A percentile compares a stretch with the other conserved stretches of the same genome.
Conservation (phyloP, 805 yeast species). For the Candida jianshihensis region DNA sequence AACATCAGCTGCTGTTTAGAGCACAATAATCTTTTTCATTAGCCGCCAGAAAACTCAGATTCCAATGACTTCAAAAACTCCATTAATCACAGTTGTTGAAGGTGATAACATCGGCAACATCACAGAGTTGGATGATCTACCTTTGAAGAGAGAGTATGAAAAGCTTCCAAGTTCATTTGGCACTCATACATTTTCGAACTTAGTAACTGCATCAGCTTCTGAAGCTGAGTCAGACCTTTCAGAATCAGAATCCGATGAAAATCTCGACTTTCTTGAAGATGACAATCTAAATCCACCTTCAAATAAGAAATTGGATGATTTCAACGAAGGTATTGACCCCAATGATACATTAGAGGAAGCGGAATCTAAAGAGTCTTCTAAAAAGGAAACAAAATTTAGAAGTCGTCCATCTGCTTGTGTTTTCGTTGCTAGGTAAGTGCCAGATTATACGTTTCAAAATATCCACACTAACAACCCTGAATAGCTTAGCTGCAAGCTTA, state of each 20-base stretch:
- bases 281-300: no score
- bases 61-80: slow-evolving; percentile 6
- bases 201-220: slow-evolving; percentile 11
- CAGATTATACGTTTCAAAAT: neutral
- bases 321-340: no score
- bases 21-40: no score
- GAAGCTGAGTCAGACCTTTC: slow-evolving; percentile 17
- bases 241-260: slow-evolving; percentile 17
- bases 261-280: slow-evolving; percentile 12
- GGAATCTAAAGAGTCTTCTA: neutral
- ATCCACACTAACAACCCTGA: neutral
- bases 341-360: slow-evolving; percentile 11
- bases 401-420: slow-evolving; percentile 83
- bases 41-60: neutral
- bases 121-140: neutral
- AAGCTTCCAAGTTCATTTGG: slow-evolving; percentile 7
- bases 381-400: slow-evolving; percentile 19
- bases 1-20: no score
- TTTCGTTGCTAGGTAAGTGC: slow-evolving; percentile 62
- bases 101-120: neutral
- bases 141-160: slow-evolving; percentile 8
- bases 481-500: slow-evolving; percentile 55
- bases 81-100: slow-evolving; percentile 4
- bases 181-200: neutral
- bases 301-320: no score